Evolutionary conservation across 306 rosid species (phyloP), one percentile per base, ranked within the genome.

Genomic region (Ochetophila trinervis): DNA sequence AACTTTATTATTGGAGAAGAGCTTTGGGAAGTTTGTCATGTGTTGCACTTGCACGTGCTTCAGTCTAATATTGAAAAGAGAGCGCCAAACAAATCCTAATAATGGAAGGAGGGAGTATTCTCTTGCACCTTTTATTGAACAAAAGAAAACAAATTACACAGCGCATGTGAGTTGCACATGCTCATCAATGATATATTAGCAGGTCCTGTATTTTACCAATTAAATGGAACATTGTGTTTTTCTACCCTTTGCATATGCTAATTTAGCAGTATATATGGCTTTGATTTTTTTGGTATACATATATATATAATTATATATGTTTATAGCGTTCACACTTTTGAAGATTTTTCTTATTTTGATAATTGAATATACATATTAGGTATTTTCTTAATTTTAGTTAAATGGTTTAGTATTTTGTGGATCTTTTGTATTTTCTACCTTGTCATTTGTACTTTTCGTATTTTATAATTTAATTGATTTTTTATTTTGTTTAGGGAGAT

Each of bases 81-180:
- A 63, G 68, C 23, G 37, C 13, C 16, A 44, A 56, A 54, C 4
- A 16, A 19, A 27, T 24, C 10, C 51, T 17, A 21, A 24, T 62
- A 60, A 35, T 36, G 55, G 42, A 51, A 53, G 55, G 34, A 23
- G 45, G 32, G 40, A 5, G 67, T 47, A 63, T 63, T 34, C 1
- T 15, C 42, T 40, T 34, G 14, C 73, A 23, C 60, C 15, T 58
- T 45, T 18, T 52, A 11, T 60, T 47, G 55, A 23, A 6, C 27
- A 14, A 32, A 58, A 47, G 53, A 44, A 30, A 57, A 42, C 9
- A 24, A 44, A 8, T 50, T 57, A 23, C 36, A 9, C 13, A 62
- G 56, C 23, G 53, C 74, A 56, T 48, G 69, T 76, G 60, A 60
- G 20, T 9, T 0, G 24, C 77, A 67, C 70, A 65, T 77, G 74